These are phyloP conservation scores for Hortaea werneckii DNA, from an alignment of 2,329 filamentous ascomycete genomes.

Conservation along the genomic window DNA sequence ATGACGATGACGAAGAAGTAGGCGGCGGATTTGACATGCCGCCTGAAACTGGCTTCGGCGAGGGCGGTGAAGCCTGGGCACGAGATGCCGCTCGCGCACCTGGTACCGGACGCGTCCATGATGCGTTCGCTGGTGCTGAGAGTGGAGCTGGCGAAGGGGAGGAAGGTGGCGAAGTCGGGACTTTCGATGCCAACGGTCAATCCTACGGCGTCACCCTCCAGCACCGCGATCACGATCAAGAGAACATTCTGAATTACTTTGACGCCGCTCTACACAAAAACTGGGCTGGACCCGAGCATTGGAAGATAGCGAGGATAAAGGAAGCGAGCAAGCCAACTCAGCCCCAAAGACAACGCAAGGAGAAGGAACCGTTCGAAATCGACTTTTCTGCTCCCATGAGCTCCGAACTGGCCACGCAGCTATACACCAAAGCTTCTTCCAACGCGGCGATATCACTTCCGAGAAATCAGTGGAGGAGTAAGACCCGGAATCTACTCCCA, in stretches of 20 bases:
- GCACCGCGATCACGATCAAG: constrained; percentile 60
- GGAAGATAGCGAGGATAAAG: constrained; percentile 93
- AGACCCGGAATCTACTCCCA: constrained; percentile 81
- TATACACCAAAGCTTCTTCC: constrained; percentile 72
- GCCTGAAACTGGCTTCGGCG: constrained; percentile 74
- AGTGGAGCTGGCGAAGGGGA: constrained; percentile 41
- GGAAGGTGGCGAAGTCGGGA: constrained; percentile 36
- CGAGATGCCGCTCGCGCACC: constrained; percentile 77
- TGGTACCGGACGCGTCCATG: constrained; percentile 73
- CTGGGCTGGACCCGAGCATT: constrained; percentile 97
- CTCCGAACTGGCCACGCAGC: constrained; percentile 57
- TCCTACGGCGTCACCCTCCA: constrained; percentile 73
- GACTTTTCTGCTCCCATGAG: constrained; percentile 74
- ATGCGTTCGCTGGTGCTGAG: constrained; percentile 44
- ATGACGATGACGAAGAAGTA: constrained; percentile 64
- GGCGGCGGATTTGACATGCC: constrained; percentile 50
- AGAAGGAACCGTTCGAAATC: constrained; percentile 94
- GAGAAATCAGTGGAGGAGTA: constrained; percentile 95
- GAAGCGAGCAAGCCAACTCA: constrained; percentile 48
- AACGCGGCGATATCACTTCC: constrained; percentile 75
- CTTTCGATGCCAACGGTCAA: constrained; percentile 51
- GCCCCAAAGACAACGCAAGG: constrained; percentile 69
- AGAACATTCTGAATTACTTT: constrained; percentile 96
- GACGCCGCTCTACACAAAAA: constrained; percentile 95
- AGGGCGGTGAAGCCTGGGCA: constrained; percentile 93